Evolutionary conservation across 305 asterid genomes (phyloP), one percentile per base, ranked within the genome.

Genomic region (Fraxinus paxiana): DNA sequence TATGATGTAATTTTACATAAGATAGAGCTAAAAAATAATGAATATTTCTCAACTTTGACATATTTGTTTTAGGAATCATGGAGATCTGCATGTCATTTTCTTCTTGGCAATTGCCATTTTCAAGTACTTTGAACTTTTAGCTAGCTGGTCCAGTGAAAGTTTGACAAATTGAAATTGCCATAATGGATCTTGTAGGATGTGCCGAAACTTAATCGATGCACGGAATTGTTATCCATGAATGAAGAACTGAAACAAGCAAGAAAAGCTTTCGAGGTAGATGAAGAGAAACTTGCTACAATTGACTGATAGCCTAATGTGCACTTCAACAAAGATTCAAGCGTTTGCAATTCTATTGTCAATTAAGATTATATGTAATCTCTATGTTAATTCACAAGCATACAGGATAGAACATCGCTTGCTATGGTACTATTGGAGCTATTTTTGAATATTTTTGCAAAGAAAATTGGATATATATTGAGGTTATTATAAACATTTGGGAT

Each of bases 211-310:
- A 90, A 92, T 83, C 93, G 97, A 5, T 94, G 97, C 86, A 84
- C 89, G 1, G 99, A 95, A 84, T 81, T 93, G 88, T 59, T 94
- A 83, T 87, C 94, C 1, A 96, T 94, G 98, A 91, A 96, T 77
- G 97, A 94, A 83, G 99, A 96, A 84, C 89, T 94, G 84, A 94
- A 96, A 88, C 99, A 94, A 85, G 99, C 97, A 34, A 91, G 98
- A 82, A 94, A 92, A 81, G 92, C 93, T 56, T 96, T 92, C 3
- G 96, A 93, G 77, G 91, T 91, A 5, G 98, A 94, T 73, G 97
- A 95, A 86, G 98, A 95, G 88, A 92, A 92, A 87, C 83, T 95
- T 75, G 94, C 92, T 6, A 79, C 94, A 61, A 72, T 79, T 77
- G 97, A 92, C 83, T 91, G 86, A 91, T 70, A 18, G 43, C 73